Base-by-base conservation (phyloP, 495 filamentous ascomycete genomes). In the Annulohypoxylon stygium region DNA sequence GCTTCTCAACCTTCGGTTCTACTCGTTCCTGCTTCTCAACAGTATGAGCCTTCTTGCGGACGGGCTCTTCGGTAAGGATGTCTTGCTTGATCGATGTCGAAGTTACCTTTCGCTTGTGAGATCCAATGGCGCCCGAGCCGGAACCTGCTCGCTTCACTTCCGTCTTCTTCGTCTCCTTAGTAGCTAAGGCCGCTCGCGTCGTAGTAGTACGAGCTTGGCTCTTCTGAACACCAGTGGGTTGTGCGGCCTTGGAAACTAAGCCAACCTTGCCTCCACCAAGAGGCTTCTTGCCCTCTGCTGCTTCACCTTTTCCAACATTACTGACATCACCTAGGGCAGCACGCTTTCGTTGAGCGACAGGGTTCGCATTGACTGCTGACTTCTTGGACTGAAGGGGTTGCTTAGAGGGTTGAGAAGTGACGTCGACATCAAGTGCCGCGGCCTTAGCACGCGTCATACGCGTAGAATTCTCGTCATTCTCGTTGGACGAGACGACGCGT, bases 371-470 rank as follows among this genome's bases (percentile, higher is more conserved):
- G 63, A 87, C 79, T 11, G 84, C 79, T 2, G 89, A 83, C 80
- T 92, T 94, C 85, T 97, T 97, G 25, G 90, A 87, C 77, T 90
- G 88, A 50, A 95, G 80, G 3, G 90, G 83, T 34, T 78, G 77
- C 86, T 97, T 97, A 16, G 87, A 80, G 41, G 85, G 83, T 71
- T 82, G 81, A 39, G 85, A 82, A 50, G 84, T 75, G 69, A 84
- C 85, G 69, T 89, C 88, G 34, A 85, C 84, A 50, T 83, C 86
- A 43, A 95, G 83, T 23, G 92, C 91, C 45, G 93, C 93, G 12
- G 94, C 89, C 83, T 99, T 99, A 67, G 97, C 95, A 80, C 96
- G 88, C 61, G 96, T 99, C 77, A 98, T 76, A 82, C 95, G 94
- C 80, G 89, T 91, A 65, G 92, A 89, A 76, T 97, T 97, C 86